Evolutionary conservation across 1,284 basidiomycete genomes (phyloP), one percentile per base, ranked within the genome.

Genomic region (Dichomitus squalens): DNA sequence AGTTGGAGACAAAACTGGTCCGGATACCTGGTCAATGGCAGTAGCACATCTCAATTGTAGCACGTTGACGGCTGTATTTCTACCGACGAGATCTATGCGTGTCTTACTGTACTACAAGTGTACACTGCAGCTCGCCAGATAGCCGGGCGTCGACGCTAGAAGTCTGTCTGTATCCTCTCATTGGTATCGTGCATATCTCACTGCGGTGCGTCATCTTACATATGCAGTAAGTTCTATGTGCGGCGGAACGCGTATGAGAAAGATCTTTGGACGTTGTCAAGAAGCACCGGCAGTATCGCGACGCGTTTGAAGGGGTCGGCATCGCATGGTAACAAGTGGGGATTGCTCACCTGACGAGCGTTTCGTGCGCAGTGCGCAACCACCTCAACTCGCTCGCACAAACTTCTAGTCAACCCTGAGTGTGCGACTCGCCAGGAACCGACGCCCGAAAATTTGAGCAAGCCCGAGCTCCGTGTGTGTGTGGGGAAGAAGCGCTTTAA

Each of bases 41-140:
- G 27, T 23, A 39, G 54, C 20, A 49, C 16, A 31, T 21, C 25
- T 5, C 34, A 38, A 31, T 46, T 41, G 44, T 47, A 57, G 44
- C 31, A 34, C 39, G 47, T 31, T 40, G 44, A 55, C 56, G 49
- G 57, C 53, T 63, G 59, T 60, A 63, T 58, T 50, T 57, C 52
- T 63, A 60, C 57, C 43, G 47, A 47, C 52, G 49, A 57, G 53
- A 46, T 48, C 29, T 34, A 38, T 44, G 12, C 25, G 39, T 56
- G 41, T 53, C 31, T 35, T 43, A 49, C 48, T n/a, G n/a, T n/a
- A n/a, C n/a, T 36, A 41, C 14, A 43, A 55, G 23, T 21, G 9
- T 14, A 38, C 33, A 8, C 29, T 55, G 29, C 44, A n/a, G 39
- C 36, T 35, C 14, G 43, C 7, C 23, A 6, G 7, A 12, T 33